Base-by-base conservation (phyloP, 1,284 basidiomycete genomes). In the Porogramme epimiltina region DNA sequence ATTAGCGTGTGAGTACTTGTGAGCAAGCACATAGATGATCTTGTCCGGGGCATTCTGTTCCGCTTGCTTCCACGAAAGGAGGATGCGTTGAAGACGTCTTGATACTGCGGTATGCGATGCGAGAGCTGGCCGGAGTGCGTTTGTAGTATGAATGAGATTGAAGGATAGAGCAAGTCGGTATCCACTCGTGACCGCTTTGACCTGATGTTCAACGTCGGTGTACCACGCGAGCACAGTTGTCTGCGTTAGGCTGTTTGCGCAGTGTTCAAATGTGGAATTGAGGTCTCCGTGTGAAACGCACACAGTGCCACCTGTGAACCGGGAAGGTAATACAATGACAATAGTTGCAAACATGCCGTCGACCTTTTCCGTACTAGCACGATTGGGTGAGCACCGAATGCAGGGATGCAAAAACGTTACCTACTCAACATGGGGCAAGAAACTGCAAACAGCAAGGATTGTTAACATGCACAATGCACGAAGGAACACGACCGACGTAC, bases 221-320 rank as follows among this genome's bases (percentile, higher is more conserved):
- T 78, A 80, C 76, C 78, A 80, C 0, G 77, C 69, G 5, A 80
- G 61, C 6, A 77, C 66, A 2, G 70, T 63, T 0, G 73, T 75
- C 5, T 62, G 58, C 3, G 62, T 52, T 0, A 64, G 46, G 26
- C 70, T 71, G 36, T 60, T 51, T 2, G 53, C 24, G 5, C 71
- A 60, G 20, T 68, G 60, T 56, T 77, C 71, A 55, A 73, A 64
- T 4, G 62, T 56, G 43, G 67, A 55, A 5, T 60, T 64, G 5
- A 60, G 47, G 13, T 58, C 54, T 2, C 65, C 65, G 59, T 78
- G 76, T 0, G 70, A 70, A 3, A 78, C 52, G 45, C 71, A 69
- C 2, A 75, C 68, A 42, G 70, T 58, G 2, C 77, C 78, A 4
- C 78, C 77, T 2, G 66, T 69, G 54, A 72, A 77, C 6, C 45